Evolutionary conservation across 2,329 filamentous ascomycete genomes (phyloP).

Genomic region (Aspergillus ibericus): DNA sequence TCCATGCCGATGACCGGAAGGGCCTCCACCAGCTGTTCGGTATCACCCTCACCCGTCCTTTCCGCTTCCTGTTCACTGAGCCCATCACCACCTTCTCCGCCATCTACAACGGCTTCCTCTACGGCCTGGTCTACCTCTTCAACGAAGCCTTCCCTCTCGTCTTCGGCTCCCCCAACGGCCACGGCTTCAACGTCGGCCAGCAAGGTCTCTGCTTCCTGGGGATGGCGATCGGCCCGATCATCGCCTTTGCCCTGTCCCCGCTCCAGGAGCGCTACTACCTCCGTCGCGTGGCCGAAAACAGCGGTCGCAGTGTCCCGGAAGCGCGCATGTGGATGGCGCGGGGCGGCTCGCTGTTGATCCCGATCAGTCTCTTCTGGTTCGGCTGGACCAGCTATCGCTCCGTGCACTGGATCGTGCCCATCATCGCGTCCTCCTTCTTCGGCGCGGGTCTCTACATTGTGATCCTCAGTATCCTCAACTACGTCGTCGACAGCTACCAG

Average conservation of each 20-base stretch:
- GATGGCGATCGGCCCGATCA: constrained; percentile 61
- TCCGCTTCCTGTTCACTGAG: constrained; percentile 36
- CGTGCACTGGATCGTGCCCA: constrained; percentile 66
- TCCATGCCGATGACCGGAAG: constrained; percentile 52
- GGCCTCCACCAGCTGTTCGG: constrained; percentile 72
- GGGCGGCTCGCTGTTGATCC: constrained; percentile 59
- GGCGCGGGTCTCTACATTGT: constrained; percentile 71
- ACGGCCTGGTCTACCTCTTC: constrained; percentile 75
- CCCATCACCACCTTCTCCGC: constrained; percentile 32
- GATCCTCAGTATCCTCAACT: constrained; percentile 73
- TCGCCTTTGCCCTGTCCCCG: constrained; percentile 58
- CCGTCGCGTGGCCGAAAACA: constrained; percentile 44
- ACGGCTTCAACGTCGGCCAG: constrained; percentile 55
- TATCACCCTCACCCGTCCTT: constrained; percentile 65
- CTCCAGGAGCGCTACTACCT: constrained; percentile 45
- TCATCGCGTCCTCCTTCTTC: constrained; percentile 64
- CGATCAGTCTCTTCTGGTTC: constrained; percentile 68
- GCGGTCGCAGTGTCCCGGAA: constrained; percentile 59
- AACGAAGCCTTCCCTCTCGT: constrained; percentile 69
- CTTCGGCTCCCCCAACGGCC: constrained; percentile 63
- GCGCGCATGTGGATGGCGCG: constrained; percentile 66
- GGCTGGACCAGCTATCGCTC: constrained; percentile 64
- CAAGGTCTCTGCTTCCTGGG: constrained; percentile 59
- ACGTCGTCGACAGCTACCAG: constrained; percentile 72
- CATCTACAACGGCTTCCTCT: constrained; percentile 61